phyloP scores from a whole-genome alignment of 768 basidiomycete genomes.

The Pulveroboletus sp. region DNA sequence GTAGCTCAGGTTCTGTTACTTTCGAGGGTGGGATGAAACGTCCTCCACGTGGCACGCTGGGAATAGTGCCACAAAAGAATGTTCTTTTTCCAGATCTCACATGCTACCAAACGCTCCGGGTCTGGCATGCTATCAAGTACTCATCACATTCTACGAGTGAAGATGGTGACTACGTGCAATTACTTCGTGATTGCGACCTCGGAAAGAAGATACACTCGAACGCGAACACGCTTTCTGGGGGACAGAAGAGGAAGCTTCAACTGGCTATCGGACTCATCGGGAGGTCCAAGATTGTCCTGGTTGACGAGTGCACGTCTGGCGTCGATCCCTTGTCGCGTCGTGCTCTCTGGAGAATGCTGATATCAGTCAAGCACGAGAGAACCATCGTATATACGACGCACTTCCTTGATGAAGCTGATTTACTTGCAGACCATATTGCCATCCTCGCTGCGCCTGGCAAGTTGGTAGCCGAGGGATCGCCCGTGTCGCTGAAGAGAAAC shows the following conservation, averaged over 20 bases:
- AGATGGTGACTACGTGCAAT: constrained; percentile 59
- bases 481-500: constrained; percentile 68
- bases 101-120: constrained; percentile 67
- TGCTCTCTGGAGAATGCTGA: constrained; percentile 74
- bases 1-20: constrained; percentile 54
- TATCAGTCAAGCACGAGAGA: constrained; percentile 59
- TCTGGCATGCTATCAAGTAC: constrained; percentile 74
- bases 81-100: constrained; percentile 76
- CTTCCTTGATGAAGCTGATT: constrained; percentile 78
- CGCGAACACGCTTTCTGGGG: constrained; percentile 67
- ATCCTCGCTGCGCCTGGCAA: constrained; percentile 75
- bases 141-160: constrained; percentile 38
- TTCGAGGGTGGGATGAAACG: constrained; percentile 51
- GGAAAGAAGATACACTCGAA: constrained; percentile 66
- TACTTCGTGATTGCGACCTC: constrained; percentile 71
- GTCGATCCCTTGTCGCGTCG: constrained; percentile 80
- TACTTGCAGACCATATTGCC: constrained; percentile 73
- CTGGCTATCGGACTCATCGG: constrained; percentile 79
- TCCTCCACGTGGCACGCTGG: constrained; percentile 63
- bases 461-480: constrained; percentile 69
- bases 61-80: constrained; percentile 83
- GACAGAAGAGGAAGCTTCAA: constrained; percentile 82
- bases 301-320: constrained; percentile 74
- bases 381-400: constrained; percentile 80
- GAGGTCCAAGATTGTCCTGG: constrained; percentile 65